Conservation (phyloP, 768 basidiomycete species). For the Asterophora lycoperdoides region DNA sequence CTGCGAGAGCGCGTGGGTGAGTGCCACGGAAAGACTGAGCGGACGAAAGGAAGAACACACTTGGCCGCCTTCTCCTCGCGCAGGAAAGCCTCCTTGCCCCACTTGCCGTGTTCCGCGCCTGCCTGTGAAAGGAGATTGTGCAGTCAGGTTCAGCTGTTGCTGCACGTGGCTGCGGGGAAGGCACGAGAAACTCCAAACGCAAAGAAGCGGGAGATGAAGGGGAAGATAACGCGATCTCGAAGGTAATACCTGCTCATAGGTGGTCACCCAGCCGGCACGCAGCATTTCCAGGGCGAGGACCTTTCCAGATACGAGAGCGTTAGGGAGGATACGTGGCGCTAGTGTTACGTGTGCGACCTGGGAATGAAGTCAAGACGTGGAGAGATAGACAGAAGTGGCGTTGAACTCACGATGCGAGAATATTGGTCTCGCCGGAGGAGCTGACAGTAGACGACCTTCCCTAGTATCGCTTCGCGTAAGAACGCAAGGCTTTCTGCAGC, state of each 20-base stretch:
- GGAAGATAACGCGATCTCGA: neutral
- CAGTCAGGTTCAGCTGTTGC: neutral
- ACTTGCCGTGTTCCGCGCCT: constrained; percentile 75
- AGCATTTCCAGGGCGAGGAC: constrained; percentile 72
- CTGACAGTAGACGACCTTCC: constrained; percentile 66
- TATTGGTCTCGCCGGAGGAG: constrained; percentile 80
- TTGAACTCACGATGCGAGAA: constrained; percentile 60
- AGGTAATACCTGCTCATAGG: constrained; percentile 58
- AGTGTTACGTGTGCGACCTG: constrained; percentile 68
- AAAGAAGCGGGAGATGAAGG: neutral
- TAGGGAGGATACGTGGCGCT: constrained; percentile 51
- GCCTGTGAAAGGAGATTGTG: constrained; percentile 25
- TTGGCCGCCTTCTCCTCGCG: constrained; percentile 60
- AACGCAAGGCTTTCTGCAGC: constrained; percentile 71
- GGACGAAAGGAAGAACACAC: constrained; percentile 34
- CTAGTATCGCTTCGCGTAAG: constrained; percentile 54
- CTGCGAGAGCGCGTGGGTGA: constrained; percentile 31
- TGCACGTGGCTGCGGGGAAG: too few relatives aligned
- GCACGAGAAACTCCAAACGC: neutral
- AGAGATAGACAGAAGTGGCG: neutral
- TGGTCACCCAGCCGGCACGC: constrained; percentile 67
- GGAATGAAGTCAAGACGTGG: neutral
- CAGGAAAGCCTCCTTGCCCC: constrained; percentile 62
- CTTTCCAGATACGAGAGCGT: constrained; percentile 41
- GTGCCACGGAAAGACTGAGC: neutral